Evolutionary conservation across 192 early-diverging fungal species (phyloP).

Genomic region (Blastocladiella britannica): DNA sequence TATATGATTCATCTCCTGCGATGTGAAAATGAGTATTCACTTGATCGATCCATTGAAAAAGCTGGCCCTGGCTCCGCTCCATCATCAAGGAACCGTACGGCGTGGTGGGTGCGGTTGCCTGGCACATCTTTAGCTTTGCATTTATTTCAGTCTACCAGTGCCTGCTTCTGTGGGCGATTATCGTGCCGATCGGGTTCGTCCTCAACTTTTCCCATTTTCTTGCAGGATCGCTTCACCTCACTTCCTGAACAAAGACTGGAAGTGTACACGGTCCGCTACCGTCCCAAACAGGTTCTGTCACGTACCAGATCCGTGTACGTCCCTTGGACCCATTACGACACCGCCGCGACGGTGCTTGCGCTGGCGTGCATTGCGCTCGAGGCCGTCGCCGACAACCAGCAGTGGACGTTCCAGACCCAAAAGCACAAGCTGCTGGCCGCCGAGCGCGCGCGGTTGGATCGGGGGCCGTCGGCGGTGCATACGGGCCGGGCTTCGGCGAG

Average conservation of each 20-base stretch:
- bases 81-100: conserved; percentile 9
- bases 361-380: conserved; percentile 31
- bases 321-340: conserved; percentile 16
- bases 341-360: conserved; percentile 17
- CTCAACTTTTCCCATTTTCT: no score
- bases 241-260: no score
- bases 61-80: conserved; percentile 5
- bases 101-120: conserved; percentile 16
- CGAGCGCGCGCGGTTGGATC: not conserved
- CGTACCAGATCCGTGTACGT: conserved; percentile 4
- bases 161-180: conserved; percentile 36
- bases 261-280: not conserved
- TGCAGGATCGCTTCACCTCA: no score
- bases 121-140: conserved; percentile 41
- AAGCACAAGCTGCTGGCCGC: conserved; percentile 19
- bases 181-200: conserved; percentile 17
- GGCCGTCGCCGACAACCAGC: conserved; percentile 57
- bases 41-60: not conserved
- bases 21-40: not conserved
- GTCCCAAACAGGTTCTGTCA: not conserved
- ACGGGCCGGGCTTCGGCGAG: no score
- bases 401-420: conserved; percentile 46
- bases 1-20: no score
- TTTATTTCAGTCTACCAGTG: conserved; percentile 62
- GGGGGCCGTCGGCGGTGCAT: no score